These are phyloP conservation scores for Mortierella sp. DNA, from an alignment of 371 early-diverging fungal species.

Conservation along the genomic window DNA sequence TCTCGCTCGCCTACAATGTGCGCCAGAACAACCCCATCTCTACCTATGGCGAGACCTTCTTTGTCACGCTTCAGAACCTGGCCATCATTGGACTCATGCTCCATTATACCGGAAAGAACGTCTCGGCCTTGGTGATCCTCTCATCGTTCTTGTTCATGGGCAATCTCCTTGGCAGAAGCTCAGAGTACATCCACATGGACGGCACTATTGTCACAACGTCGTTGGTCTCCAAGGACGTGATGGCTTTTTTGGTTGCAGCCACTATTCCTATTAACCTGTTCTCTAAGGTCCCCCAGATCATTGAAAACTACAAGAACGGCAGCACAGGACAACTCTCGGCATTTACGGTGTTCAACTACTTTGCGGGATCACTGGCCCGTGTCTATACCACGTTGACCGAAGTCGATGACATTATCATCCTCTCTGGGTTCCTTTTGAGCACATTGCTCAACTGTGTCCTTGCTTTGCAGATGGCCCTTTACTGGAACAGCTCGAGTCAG, in stretches of 20 bases:
- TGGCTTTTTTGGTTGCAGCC: conserved; percentile 76
- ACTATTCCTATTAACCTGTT: conserved; percentile 85
- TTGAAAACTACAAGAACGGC: conserved; percentile 75
- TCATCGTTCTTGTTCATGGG: conserved; percentile 46
- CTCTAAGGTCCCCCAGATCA: conserved; percentile 91
- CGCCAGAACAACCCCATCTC: conserved; percentile 88
- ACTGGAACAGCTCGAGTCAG: conserved; percentile 73
- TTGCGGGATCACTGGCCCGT: conserved; percentile 87
- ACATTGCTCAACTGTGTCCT: conserved; percentile 82
- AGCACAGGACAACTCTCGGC: conserved; percentile 93
- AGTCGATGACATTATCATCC: conserved; percentile 81
- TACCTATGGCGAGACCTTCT: conserved; percentile 91
- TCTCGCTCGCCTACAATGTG: conserved; percentile 87
- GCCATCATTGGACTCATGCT: conserved; percentile 81
- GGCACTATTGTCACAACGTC: conserved; percentile 52
- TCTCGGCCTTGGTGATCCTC: conserved; percentile 45
- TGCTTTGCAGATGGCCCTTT: conserved; percentile 83
- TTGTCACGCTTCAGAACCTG: conserved; percentile 84
- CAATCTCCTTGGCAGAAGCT: conserved; percentile 34
- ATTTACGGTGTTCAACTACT: conserved; percentile 87
- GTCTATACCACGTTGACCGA: conserved; percentile 93
- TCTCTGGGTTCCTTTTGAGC: conserved; percentile 78
- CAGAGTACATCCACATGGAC: conserved; percentile 11
- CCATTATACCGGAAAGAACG: conserved; percentile 61
- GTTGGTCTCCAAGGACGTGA: conserved; percentile 60